A percentile compares a stretch with the other conserved stretches of the same genome.
These are phyloP conservation scores for Moringa oleifera DNA, from an alignment of 345 rosid species.

Conservation along the genomic window DNA sequence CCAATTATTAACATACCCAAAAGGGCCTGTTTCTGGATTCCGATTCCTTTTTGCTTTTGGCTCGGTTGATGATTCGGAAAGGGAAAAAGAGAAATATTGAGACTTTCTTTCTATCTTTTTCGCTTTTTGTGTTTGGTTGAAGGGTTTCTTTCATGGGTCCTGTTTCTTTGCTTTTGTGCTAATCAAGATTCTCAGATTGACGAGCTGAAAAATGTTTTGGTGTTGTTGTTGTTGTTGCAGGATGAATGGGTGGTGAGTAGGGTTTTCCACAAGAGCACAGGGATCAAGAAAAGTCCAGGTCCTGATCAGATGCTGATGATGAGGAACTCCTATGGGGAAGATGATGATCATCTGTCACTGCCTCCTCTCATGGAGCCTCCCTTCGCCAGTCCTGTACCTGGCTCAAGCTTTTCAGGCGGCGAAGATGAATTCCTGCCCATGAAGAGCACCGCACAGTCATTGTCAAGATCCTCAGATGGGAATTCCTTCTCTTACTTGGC, in stretches of 20 bases:
- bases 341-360: slow-evolving; percentile 35
- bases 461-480: slow-evolving; percentile 17
- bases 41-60: background rate
- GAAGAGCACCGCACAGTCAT: background rate
- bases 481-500: background rate
- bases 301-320: slow-evolving; percentile 26
- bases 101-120: background rate
- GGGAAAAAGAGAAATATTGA: background rate
- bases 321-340: slow-evolving; percentile 38
- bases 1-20: too few relatives aligned
- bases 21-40: too few relatives aligned
- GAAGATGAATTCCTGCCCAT: slow-evolving; percentile 26
- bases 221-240: slow-evolving; percentile 31
- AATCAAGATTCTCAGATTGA: slow-evolving; percentile 28
- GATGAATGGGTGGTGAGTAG: slow-evolving; percentile 98
- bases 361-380: slow-evolving; percentile 52
- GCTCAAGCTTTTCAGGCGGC: slow-evolving; percentile 22
- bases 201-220: background rate
- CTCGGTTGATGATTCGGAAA: background rate
- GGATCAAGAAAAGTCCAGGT: slow-evolving; percentile 37
- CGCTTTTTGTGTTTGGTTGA: slow-evolving; percentile 24
- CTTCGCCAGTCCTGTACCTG: slow-evolving; percentile 13
- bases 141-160: slow-evolving; percentile 27
- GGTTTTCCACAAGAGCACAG: slow-evolving; percentile 78
- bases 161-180: slow-evolving; percentile 22